Percentiles rank a stretch among this genome's conserved stretches.
phyloP scores from a whole-genome alignment of 192 early-diverging fungal species.

The Funneliformis geosporum region DNA sequence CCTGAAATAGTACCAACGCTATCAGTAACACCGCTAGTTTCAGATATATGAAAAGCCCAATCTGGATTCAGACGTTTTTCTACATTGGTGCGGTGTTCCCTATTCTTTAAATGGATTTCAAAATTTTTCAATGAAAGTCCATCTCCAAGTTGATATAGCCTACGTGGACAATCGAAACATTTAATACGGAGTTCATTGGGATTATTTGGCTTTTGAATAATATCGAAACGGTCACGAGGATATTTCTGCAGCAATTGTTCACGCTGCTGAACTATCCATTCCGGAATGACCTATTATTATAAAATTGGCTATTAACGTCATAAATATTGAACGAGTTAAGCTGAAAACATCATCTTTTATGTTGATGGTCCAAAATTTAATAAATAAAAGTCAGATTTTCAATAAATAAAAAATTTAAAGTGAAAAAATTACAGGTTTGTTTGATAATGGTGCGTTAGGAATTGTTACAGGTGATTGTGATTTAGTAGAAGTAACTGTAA shows the following conservation, averaged over 20 bases:
- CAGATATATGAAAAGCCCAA: neutral
- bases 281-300: slow-evolving; percentile 36
- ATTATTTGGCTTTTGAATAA: slow-evolving; percentile 39
- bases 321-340: neutral
- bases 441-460: neutral
- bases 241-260: slow-evolving; percentile 39
- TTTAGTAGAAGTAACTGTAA: neutral
- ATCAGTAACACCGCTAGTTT: neutral
- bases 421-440: neutral
- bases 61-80: slow-evolving; percentile 29
- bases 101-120: slow-evolving; percentile 56
- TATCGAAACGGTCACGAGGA: slow-evolving; percentile 51
- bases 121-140: slow-evolving; percentile 50
- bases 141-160: slow-evolving; percentile 52
- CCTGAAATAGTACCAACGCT: neutral
- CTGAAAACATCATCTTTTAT: neutral
- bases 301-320: neutral
- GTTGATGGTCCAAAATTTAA: neutral
- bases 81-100: slow-evolving; percentile 31
- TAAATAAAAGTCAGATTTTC: neutral
- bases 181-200: slow-evolving; percentile 43
- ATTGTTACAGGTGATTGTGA: neutral
- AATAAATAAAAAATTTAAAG: neutral
- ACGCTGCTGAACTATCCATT: slow-evolving; percentile 40
- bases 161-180: slow-evolving; percentile 55